Conservation (phyloP, 139 green algal species). For the Chlorella vulgaris region DNA sequence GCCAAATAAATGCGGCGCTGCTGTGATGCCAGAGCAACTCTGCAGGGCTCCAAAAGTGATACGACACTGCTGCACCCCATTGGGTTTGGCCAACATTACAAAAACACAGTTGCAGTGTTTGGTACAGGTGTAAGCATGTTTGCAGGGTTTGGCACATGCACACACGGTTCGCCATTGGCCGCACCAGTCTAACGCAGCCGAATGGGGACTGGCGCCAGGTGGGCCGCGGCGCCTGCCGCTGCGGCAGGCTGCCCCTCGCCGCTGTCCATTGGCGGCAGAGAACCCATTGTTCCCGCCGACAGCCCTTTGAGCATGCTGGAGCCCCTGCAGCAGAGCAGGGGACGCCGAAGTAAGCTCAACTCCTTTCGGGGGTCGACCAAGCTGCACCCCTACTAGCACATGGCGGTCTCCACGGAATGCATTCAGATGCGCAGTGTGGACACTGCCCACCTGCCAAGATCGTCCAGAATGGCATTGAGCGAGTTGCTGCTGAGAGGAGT, state of each 20-base stretch:
- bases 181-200: neutral
- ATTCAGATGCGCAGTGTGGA: neutral
- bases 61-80: too few relatives aligned
- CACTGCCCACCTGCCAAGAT: constrained; percentile 24
- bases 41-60: too few relatives aligned
- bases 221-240: neutral
- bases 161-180: neutral
- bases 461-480: constrained; percentile 20
- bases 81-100: too few relatives aligned
- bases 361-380: too few relatives aligned
- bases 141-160: neutral
- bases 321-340: neutral
- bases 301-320: constrained; percentile 16
- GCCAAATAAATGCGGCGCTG: too few relatives aligned
- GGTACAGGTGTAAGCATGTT: neutral
- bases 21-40: too few relatives aligned
- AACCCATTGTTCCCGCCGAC: neutral
- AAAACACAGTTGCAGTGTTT: too few relatives aligned
- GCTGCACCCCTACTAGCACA: neutral
- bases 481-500: constrained; percentile 11
- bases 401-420: neutral
- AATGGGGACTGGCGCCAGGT: constrained; percentile 10
- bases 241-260: neutral
- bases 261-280: neutral
- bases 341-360: neutral